Conservation (phyloP, 768 basidiomycete genomes). For the Agaricus bisporus region DNA sequence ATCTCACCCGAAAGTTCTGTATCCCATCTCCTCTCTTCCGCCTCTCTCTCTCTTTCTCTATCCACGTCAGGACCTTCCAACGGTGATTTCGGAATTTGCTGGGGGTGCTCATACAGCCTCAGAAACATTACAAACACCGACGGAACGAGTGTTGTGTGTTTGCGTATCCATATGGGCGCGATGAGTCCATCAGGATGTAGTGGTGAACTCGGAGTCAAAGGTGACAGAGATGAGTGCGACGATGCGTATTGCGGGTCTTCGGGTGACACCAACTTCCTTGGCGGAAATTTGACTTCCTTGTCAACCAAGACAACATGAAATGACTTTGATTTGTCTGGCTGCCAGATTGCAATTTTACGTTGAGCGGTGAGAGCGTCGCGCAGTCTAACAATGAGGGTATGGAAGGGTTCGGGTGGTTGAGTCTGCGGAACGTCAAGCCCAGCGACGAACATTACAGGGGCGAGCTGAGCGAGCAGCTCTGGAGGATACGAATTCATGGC, state of each 20-base stretch:
- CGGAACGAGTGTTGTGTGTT: constrained; percentile 88
- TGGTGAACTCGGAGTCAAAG: constrained; percentile 82
- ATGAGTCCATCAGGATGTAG: constrained; percentile 93
- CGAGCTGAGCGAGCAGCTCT: constrained; percentile 83
- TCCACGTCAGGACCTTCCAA: constrained; percentile 43
- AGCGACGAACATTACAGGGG: constrained; percentile 92
- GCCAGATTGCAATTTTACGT: constrained; percentile 63
- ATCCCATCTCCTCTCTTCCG: constrained; percentile 70
- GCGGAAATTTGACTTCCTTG: constrained; percentile 79
- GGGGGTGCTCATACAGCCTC: constrained; percentile 67
- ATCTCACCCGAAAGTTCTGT: constrained; percentile 76
- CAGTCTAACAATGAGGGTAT: constrained; percentile 50
- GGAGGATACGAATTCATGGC: constrained; percentile 90
- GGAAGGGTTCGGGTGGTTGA: constrained; percentile 48
- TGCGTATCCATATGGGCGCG: constrained; percentile 96
- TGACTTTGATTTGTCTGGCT: constrained; percentile 60
- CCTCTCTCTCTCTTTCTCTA: constrained; percentile 48
- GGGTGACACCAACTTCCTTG: constrained; percentile 65
- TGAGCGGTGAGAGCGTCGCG: constrained; percentile 64
- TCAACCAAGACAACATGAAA: constrained; percentile 87
- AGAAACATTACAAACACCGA: constrained; percentile 92
- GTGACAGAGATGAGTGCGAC: constrained; percentile 90
- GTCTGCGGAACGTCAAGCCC: constrained; percentile 52
- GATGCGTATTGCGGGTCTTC: constrained; percentile 51
- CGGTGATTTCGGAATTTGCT: constrained; percentile 39